Percentiles rank a stretch among this genome's conserved stretches.
phyloP scores from a whole-genome alignment of 1,139 yeast species.

The Candida sanyaensis region DNA sequence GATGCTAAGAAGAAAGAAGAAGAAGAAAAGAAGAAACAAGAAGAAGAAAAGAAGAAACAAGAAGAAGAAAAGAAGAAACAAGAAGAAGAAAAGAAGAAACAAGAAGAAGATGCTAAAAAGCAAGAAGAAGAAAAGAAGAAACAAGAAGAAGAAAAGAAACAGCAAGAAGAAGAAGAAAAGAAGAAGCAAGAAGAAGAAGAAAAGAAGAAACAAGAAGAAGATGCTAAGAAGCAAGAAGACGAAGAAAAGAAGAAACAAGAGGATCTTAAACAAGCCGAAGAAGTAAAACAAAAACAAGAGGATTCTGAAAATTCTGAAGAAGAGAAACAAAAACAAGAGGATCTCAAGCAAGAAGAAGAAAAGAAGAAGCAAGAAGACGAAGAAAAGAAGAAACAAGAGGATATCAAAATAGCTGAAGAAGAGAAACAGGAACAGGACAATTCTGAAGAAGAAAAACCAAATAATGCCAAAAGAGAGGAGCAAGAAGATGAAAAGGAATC shows the following conservation, averaged over 20 bases:
- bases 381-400: too few relatives aligned
- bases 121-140: conserved; percentile 7
- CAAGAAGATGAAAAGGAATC: too few relatives aligned
- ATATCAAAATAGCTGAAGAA: conserved; percentile 3
- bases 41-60: conserved; percentile 13
- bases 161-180: conserved; percentile 9
- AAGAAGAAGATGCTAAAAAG: conserved; percentile 10
- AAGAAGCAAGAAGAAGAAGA: conserved; percentile 9
- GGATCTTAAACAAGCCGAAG: conserved; percentile 4
- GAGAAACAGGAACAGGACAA: conserved; percentile 6
- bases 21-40: conserved; percentile 14
- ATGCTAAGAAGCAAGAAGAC: conserved; percentile 6
- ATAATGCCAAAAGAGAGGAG: not conserved
- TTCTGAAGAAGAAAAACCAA: not conserved
- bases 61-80: conserved; percentile 5
- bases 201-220: conserved; percentile 10
- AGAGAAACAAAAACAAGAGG: conserved; percentile 11
- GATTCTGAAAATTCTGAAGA: conserved; percentile 6
- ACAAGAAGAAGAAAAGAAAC: conserved; percentile 8
- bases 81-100: conserved; percentile 8
- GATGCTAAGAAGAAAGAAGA: conserved; percentile 13
- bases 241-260: conserved; percentile 9
- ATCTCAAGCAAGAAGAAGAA: not conserved
- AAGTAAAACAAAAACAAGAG: conserved; percentile 5
- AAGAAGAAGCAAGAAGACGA: not conserved